Percentiles rank a stretch among this genome's conserved stretches.
phyloP scores from a whole-genome alignment of 2,329 filamentous ascomycete species.

The Davidsoniella eucalypti region DNA sequence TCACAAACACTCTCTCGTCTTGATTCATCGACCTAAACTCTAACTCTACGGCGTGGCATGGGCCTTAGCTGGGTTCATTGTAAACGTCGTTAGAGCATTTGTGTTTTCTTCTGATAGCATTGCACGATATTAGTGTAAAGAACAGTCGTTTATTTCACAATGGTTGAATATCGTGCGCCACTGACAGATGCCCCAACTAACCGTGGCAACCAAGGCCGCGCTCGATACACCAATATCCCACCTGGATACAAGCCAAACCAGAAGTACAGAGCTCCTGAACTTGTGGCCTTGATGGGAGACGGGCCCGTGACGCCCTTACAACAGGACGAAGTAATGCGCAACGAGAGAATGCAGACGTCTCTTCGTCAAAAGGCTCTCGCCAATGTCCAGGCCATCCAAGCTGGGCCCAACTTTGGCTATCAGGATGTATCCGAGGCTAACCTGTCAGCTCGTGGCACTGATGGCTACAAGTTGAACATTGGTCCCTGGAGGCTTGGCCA shows the following conservation, averaged over 20 bases:
- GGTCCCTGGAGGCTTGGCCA: conserved; percentile 88
- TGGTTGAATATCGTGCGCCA: neutral
- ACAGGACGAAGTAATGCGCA: conserved; percentile 8
- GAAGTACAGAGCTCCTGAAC: conserved; percentile 11
- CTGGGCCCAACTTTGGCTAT: too few species aligned
- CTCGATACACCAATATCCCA: conserved; percentile 8
- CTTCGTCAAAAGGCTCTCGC: conserved; percentile 7
- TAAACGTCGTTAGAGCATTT: too few species aligned
- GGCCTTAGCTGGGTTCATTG: too few species aligned
- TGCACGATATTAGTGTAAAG: too few species aligned
- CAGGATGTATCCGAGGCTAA: neutral
- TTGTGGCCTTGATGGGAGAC: conserved; percentile 8
- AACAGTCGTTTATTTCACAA: neutral
- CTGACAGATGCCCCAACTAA: conserved; percentile 1
- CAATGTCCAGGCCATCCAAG: conserved; percentile 1
- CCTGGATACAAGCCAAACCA: conserved; percentile 1
- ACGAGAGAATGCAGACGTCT: conserved; percentile 1
- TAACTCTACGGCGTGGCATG: too few species aligned
- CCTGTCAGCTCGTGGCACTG: conserved; percentile 20
- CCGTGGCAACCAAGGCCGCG: conserved; percentile 1
- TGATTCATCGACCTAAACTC: too few species aligned
- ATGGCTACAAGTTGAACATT: conserved; percentile 53
- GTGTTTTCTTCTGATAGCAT: too few species aligned
- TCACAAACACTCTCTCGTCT: too few species aligned
- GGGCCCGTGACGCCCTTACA: conserved; percentile 1